Conservation (phyloP, 2,329 filamentous ascomycete species). For the Fusarium sp. region DNA sequence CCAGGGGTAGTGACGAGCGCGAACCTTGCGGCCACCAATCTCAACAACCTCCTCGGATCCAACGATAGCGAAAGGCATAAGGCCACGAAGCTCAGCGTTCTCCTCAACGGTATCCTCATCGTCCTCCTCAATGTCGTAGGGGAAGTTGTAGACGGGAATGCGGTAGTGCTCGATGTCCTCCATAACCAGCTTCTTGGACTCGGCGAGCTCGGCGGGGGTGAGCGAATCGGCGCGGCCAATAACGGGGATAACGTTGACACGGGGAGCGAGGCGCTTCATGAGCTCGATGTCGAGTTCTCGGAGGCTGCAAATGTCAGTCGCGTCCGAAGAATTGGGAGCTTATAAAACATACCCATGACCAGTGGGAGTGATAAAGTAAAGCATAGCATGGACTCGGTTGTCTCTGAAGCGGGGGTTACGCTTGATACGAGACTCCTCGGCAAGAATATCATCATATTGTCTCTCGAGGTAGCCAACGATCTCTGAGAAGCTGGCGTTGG, state of each 20-base stretch:
- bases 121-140: constrained; percentile 99
- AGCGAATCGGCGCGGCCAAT: constrained; percentile 98
- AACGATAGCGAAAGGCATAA: constrained; percentile 99
- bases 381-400: constrained; percentile 96
- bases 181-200: constrained; percentile 99
- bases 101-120: constrained; percentile 99
- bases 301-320: constrained; percentile 66
- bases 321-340: neutral
- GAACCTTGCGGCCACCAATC: constrained; percentile 89
- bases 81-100: constrained; percentile 94
- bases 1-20: constrained; percentile 98
- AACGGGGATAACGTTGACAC: constrained; percentile 98
- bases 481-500: constrained; percentile 80
- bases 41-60: constrained; percentile 96
- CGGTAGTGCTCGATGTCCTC: constrained; percentile 99
- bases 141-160: constrained; percentile 99
- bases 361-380: constrained; percentile 99
- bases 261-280: constrained; percentile 98
- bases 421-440: constrained; percentile 99
- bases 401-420: constrained; percentile 99
- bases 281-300: constrained; percentile 99
- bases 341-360: constrained; percentile 78
- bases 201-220: constrained; percentile 93
- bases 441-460: constrained; percentile 99
- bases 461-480: constrained; percentile 98